These are phyloP conservation scores for Pisolithus orientalis DNA, from an alignment of 768 basidiomycete genomes.

Conservation along the genomic window DNA sequence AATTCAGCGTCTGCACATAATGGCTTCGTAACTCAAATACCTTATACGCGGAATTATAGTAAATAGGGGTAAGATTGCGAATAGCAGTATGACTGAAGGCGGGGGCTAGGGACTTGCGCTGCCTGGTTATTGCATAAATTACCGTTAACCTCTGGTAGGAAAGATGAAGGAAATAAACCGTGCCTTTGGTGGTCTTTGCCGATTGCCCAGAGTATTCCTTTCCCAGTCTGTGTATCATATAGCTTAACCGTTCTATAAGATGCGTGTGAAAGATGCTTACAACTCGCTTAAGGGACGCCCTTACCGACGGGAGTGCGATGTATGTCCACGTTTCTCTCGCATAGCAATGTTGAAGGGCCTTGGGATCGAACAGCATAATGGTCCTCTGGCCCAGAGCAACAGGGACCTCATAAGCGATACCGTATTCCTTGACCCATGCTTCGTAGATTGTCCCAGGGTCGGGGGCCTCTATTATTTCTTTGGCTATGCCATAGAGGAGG, in stretches of 20 bases:
- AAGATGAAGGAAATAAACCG: background rate
- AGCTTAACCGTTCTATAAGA: background rate
- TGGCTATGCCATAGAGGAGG: conserved; percentile 14
- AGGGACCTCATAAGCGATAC: conserved; percentile 39
- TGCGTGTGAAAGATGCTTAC: conserved; percentile 12
- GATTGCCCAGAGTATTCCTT: conserved; percentile 33
- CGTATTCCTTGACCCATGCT: conserved; percentile 43
- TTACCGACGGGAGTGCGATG: conserved; percentile 13
- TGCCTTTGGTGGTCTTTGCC: conserved; percentile 37
- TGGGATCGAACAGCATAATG: conserved; percentile 41
- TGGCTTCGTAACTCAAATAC: conserved; percentile 17
- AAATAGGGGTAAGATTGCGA: conserved; percentile 30
- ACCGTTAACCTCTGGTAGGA: conserved; percentile 14
- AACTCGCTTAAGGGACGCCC: conserved; percentile 14
- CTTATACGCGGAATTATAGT: conserved; percentile 39
- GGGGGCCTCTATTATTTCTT: background rate
- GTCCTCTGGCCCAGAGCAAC: conserved; percentile 26
- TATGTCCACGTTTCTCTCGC: conserved; percentile 41
- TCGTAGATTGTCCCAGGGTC: conserved; percentile 35
- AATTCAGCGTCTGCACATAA: background rate
- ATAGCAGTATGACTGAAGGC: conserved; percentile 38
- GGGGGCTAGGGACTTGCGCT: conserved; percentile 33
- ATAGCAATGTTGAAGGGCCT: conserved; percentile 47
- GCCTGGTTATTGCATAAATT: conserved; percentile 15
- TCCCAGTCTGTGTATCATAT: conserved; percentile 21